Conservation (phyloP, 1,284 basidiomycete species). For the Cutaneotrichosporon sp. region DNA sequence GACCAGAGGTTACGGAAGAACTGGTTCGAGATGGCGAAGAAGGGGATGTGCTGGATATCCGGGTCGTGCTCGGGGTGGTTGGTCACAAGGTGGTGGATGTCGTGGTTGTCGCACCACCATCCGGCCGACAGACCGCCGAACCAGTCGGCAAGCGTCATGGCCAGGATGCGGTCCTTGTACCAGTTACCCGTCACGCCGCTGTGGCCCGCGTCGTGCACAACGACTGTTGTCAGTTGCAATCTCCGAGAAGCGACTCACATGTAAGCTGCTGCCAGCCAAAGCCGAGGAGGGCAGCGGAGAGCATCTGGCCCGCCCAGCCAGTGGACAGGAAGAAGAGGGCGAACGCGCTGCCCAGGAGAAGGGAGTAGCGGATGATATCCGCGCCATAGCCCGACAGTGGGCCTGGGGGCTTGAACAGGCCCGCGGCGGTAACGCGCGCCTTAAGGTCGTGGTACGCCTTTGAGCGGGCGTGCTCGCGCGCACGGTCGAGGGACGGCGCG, state of each 20-base stretch:
- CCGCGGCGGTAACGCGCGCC: constrained; percentile 66
- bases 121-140: constrained; percentile 88
- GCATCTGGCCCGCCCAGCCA: constrained; percentile 53
- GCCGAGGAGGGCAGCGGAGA: constrained; percentile 72
- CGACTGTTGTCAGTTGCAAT: constrained; percentile 49
- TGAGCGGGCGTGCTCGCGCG: constrained; percentile 65
- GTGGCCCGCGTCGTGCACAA: constrained; percentile 92
- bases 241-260: constrained; percentile 28
- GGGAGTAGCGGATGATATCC: constrained; percentile 60
- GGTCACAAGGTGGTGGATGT: constrained; percentile 93
- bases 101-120: constrained; percentile 99
- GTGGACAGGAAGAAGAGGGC: constrained; percentile 30
- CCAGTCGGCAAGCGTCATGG: constrained; percentile 66
- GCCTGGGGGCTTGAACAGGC: constrained; percentile 78
- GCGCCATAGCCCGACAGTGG: constrained; percentile 77
- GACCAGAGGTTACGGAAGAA: constrained; percentile 85
- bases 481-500: constrained; percentile 54
- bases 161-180: constrained; percentile 71
- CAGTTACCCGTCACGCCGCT: constrained; percentile 87
- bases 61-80: constrained; percentile 97
- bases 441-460: constrained; percentile 77
- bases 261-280: constrained; percentile 92
- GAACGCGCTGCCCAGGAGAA: constrained; percentile 13
- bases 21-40: constrained; percentile 85
- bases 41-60: constrained; percentile 83